Percentiles rank a stretch among this genome's conserved stretches.
phyloP scores from a whole-genome alignment of 2,329 filamentous ascomycete species.

The Sporothrix variecibatus region DNA sequence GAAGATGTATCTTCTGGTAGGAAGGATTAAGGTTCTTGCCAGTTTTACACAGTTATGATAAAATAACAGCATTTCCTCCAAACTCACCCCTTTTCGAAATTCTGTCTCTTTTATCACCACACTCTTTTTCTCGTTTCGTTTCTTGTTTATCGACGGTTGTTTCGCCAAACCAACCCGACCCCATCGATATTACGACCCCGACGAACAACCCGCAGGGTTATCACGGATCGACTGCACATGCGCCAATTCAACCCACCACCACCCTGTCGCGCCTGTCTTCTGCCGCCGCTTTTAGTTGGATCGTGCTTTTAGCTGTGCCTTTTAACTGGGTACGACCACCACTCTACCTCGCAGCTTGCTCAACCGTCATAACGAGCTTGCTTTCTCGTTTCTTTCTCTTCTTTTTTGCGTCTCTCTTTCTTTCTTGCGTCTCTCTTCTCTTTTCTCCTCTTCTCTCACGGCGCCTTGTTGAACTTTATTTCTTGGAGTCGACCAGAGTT shows the following conservation, averaged over 20 bases:
- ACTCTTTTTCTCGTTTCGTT: neutral
- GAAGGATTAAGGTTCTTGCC: neutral
- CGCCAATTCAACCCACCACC: neutral
- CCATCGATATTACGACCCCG: neutral
- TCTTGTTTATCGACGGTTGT: slow-evolving; percentile 11
- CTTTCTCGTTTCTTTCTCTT: neutral
- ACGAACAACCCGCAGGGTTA: neutral
- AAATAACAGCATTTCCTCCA: too few relatives aligned
- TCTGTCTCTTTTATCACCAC: neutral
- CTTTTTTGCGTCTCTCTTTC: neutral
- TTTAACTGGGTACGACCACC: neutral
- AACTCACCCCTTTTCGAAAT: neutral
- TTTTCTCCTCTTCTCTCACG: neutral
- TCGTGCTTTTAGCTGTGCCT: neutral
- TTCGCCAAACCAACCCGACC: neutral
- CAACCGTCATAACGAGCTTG: neutral
- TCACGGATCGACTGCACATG: slow-evolving; percentile 12
- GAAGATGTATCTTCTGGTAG: neutral
- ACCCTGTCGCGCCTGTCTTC: neutral
- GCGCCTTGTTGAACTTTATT: neutral
- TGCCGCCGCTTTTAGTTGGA: neutral
- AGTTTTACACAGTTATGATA: neutral
- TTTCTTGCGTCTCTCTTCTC: neutral
- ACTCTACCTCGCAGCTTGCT: neutral
- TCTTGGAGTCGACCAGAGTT: neutral